Conservation (phyloP, 2,329 filamentous ascomycete genomes). For the Macroventuria anomochaeta region DNA sequence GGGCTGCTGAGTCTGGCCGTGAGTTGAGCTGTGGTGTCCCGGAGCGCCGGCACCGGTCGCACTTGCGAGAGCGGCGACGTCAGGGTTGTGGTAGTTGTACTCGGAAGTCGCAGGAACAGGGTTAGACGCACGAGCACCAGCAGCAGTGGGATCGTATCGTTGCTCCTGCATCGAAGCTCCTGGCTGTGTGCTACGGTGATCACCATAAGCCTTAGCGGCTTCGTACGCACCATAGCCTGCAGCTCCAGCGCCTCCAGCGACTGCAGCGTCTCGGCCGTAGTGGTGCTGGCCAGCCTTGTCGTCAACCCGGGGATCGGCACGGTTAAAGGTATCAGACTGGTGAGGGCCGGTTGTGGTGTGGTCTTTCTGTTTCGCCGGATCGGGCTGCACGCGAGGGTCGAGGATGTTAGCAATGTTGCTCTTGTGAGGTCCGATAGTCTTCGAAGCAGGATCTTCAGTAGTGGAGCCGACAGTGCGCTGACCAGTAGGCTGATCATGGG, state of each 20-base stretch:
- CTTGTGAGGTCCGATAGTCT: constrained; percentile 39
- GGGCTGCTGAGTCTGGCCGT: constrained; percentile 6
- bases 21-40: not conserved
- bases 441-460: constrained; percentile 33
- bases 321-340: constrained; percentile 35
- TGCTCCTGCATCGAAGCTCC: constrained; percentile 40
- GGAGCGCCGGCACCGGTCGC: not conserved
- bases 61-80: constrained; percentile 11
- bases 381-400: constrained; percentile 41
- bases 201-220: constrained; percentile 35
- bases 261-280: constrained; percentile 34
- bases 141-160: constrained; percentile 37
- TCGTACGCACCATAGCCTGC: constrained; percentile 46
- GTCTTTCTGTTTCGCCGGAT: constrained; percentile 38
- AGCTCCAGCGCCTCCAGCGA: constrained; percentile 41
- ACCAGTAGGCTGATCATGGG: constrained; percentile 24
- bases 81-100: constrained; percentile 22
- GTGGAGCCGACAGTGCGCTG: constrained; percentile 31
- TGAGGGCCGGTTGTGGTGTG: constrained; percentile 37
- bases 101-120: constrained; percentile 29
- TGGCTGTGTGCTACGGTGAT: constrained; percentile 40
- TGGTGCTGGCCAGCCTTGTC: constrained; percentile 30
- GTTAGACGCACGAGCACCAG: constrained; percentile 31
- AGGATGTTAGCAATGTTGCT: constrained; percentile 43
- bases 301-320: constrained; percentile 35